These are phyloP conservation scores for Nidularia pulvinata DNA, from an alignment of 768 basidiomycete species.

Conservation along the genomic window DNA sequence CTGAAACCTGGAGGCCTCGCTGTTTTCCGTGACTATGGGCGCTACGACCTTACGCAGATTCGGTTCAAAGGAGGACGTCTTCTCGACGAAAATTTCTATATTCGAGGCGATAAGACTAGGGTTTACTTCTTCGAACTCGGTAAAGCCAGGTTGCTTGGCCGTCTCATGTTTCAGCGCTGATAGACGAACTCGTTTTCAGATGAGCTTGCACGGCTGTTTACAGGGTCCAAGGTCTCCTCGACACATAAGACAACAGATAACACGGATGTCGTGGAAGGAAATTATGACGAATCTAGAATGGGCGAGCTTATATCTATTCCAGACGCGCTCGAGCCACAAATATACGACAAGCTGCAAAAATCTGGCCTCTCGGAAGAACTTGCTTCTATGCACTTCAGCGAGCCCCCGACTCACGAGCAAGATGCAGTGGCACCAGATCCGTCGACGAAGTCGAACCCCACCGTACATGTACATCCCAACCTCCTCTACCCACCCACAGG, in stretches of 20 bases:
- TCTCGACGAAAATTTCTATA: slow-evolving; percentile 93
- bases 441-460: slow-evolving; percentile 2
- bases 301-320: not conserved
- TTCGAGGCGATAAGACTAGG: slow-evolving; percentile 94
- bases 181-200: slow-evolving; percentile 38
- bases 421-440: not conserved
- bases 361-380: not conserved
- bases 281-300: not conserved
- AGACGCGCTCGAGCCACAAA: not conserved
- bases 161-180: not conserved
- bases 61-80: slow-evolving; percentile 89
- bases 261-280: not conserved
- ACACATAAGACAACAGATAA: slow-evolving; percentile 6
- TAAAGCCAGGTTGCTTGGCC: slow-evolving; percentile 20
- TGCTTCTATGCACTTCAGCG: not conserved
- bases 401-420: not conserved
- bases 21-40: slow-evolving; percentile 92
- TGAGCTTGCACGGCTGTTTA: slow-evolving; percentile 79
- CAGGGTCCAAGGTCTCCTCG: slow-evolving; percentile 49
- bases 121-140: slow-evolving; percentile 97
- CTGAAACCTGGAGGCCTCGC: slow-evolving; percentile 88
- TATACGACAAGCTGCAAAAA: not conserved
- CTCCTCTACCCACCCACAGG: slow-evolving; percentile 28
- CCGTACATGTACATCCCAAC: slow-evolving; percentile 28
- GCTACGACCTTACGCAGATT: slow-evolving; percentile 93